Evolutionary conservation across 2,329 filamentous ascomycete species (phyloP), one percentile per base, ranked within the genome.

Genomic region (Fonsecaea multimorphosa): DNA sequence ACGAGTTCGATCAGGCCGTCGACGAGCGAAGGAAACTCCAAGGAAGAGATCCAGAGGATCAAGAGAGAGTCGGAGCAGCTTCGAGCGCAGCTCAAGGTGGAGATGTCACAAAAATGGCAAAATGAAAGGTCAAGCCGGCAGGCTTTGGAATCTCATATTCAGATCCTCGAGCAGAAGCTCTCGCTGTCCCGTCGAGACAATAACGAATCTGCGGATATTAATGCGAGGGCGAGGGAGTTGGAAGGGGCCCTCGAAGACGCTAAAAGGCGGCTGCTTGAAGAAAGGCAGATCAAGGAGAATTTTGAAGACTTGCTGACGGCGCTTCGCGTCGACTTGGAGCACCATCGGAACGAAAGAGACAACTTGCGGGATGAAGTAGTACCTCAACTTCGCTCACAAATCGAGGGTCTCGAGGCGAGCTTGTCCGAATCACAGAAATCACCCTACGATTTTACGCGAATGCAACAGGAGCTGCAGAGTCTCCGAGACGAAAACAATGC

Each of bases 251-350:
- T 96, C 69, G 93, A 97, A 71, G 92, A 96, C 74, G 85, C 94
- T 55, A 88, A 90, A 69, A 88, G 93, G 72, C 90, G 91, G 71
- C 83, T 99, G 52, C 84, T 86, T 0, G 93, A 98, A 74, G 95
- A 99, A 79, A 87, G 91, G 63, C 87, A 91, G 76, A 88, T 91
- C 72, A 97, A 96, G 77, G 89, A 92, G 74, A 97, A 96, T 76
- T 96, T 98, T 73, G 93, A 98, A 78, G 93, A 97, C 76, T 84
- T 99, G 51, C 84, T 98, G 52, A 87, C 89, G 6, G 94, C 91
- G 4, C 88, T 98, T 72, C 90, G 91, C 72, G 86, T 88, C 27
- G 93, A 99, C 76, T 83, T 98, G 14, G 87, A 93, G 73, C 90
- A 88, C 71, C 87, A 93, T 60, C 87, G 91, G 66, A 93, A 95